phyloP scores from a whole-genome alignment of 441 rosid genomes.

The Brassica balearica region DNA sequence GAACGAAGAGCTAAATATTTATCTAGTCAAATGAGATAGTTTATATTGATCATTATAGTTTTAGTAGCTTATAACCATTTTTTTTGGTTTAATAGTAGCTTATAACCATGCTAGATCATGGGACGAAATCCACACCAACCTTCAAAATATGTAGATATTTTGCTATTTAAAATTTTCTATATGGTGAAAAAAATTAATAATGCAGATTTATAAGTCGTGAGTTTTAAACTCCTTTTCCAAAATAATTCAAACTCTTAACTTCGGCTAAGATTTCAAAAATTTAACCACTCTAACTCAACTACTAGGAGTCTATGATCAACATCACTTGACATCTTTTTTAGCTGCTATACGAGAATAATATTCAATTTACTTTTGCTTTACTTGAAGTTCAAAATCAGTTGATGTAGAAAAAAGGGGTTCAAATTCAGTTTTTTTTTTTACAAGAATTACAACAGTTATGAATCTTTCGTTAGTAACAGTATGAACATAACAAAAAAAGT shows the following conservation, averaged over 20 bases:
- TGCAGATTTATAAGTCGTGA: background rate
- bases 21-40: background rate
- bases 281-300: background rate
- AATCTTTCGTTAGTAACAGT: background rate
- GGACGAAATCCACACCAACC: background rate
- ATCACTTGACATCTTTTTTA: background rate
- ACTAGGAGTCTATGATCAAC: background rate
- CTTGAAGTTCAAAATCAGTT: background rate
- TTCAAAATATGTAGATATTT: background rate
- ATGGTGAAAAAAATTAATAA: background rate
- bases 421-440: too few relatives aligned
- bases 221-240: too few relatives aligned
- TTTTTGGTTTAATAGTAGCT: too few relatives aligned
- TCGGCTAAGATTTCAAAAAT: background rate
- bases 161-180: background rate
- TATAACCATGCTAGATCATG: background rate
- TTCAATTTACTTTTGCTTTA: background rate
- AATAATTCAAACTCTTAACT: background rate
- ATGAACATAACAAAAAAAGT: background rate
- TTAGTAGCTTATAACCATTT: too few relatives aligned
- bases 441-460: background rate
- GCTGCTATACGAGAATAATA: background rate
- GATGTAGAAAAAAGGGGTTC: too few relatives aligned
- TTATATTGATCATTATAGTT: background rate
- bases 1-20: background rate